Conservation (phyloP, 495 filamentous ascomycete species). For the Chaetomidium leptoderma region DNA sequence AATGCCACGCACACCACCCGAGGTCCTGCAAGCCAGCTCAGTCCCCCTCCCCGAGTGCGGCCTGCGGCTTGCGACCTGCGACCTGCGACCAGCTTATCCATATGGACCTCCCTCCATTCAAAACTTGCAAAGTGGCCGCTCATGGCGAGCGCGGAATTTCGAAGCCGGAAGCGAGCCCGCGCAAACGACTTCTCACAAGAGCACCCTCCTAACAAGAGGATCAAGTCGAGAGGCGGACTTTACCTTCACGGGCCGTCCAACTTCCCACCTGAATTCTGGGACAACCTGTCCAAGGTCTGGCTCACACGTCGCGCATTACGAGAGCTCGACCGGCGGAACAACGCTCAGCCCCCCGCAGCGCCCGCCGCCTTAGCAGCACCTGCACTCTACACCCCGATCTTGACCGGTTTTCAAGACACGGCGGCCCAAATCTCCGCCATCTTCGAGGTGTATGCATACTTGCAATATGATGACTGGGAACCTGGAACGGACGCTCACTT, state of each 20-base stretch:
- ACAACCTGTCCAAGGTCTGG: slow-evolving; percentile 34
- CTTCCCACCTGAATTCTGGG: slow-evolving; percentile 31
- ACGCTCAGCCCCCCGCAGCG: slow-evolving; percentile 7
- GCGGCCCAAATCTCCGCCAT: slow-evolving; percentile 22
- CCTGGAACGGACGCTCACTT: slow-evolving; percentile 6
- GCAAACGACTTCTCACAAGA: slow-evolving; percentile 16
- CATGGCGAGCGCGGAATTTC: too few relatives aligned
- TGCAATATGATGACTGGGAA: background rate
- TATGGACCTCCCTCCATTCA: too few relatives aligned
- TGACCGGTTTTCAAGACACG: slow-evolving; percentile 22
- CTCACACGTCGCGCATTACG: slow-evolving; percentile 32
- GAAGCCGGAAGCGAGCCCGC: too few relatives aligned
- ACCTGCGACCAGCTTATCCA: too few relatives aligned
- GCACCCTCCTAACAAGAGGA: slow-evolving; percentile 21
- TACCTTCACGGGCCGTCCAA: slow-evolving; percentile 18
- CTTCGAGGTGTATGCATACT: slow-evolving; percentile 23
- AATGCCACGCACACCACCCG: too few relatives aligned
- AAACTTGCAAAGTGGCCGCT: too few relatives aligned
- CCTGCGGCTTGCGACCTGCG: too few relatives aligned
- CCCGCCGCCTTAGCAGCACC: slow-evolving; percentile 15
- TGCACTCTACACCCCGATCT: slow-evolving; percentile 17
- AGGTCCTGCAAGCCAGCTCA: too few relatives aligned
- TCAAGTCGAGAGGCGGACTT: slow-evolving; percentile 14
- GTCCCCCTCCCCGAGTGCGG: too few relatives aligned
- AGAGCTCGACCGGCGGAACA: slow-evolving; percentile 36